Evolutionary conservation across 2,329 filamentous ascomycete species (phyloP), one percentile per base, ranked within the genome.

Genomic region (Colletotrichum melonis): DNA sequence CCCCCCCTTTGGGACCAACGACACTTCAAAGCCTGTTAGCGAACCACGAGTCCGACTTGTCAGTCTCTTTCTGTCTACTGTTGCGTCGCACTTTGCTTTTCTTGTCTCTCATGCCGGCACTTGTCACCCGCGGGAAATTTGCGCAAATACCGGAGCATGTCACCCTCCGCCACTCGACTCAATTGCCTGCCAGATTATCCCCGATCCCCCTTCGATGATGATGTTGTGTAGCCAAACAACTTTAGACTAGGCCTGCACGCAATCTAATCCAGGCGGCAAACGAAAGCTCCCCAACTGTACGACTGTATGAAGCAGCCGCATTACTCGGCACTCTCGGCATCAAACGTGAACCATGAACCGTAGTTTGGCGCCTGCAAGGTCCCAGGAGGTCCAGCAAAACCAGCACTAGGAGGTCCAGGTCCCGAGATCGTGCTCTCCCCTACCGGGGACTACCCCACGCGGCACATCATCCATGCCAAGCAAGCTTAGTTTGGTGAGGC

Each of bases 391-490:
- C 9, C 35, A 49, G 12, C 3, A 16, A 19, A 12, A 57, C 55
- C 55, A 57, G 57, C 63, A 35, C 63, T 42, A 55, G 54, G 55
- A 58, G 24, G 49, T 55, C 46, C 57, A 72, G 16, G 49, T 62
- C n/a, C 57, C 49, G 67, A 72, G 57, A 42, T 74, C 63, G n/a
- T 70, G 42, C 55, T 30, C 46, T 35, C 59, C 56, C 59, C 22
- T 52, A 55, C 55, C 60, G 35, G 59, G 59, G 59, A n/a, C 66
- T 65, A 60, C 66, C 66, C 66, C 70, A 70, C 46, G 62, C 60
- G 32, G 66, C 67, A 73, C 54, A 60, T 65, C 59, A 38, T 54
- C 54, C 38, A 38, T 59, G 69, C 60, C 60, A 65, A 73, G 70
- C 55, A 70, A 62, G 60, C 66, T 73, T 65, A 56, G 55, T 30